Percentiles rank a stretch among this genome's conserved stretches.
Evolutionary conservation across 192 early-diverging fungal genomes (phyloP).

Genomic region (Coemansia sp.): DNA sequence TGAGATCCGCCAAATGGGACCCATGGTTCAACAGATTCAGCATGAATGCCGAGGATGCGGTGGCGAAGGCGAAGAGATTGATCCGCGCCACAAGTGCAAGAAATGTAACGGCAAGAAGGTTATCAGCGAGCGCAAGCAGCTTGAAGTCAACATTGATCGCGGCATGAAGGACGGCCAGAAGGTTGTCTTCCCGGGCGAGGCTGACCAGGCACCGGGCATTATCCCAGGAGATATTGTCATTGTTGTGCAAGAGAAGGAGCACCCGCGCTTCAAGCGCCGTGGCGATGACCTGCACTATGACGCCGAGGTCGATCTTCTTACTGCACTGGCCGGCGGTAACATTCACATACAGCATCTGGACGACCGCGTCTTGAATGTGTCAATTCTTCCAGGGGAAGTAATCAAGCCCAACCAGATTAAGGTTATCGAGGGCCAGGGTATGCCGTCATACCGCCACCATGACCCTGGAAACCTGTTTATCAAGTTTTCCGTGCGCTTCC

Average conservation of each 20-base stretch:
- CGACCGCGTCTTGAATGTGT: conserved; percentile 82
- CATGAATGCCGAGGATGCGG: conserved; percentile 90
- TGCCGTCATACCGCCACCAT: conserved; percentile 89
- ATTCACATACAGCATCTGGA: conserved; percentile 92
- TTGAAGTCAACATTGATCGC: conserved; percentile 97
- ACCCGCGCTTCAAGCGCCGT: conserved; percentile 89
- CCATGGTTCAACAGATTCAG: conserved; percentile 99
- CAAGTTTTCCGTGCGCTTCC: conserved; percentile 94
- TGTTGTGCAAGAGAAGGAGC: conserved; percentile 92
- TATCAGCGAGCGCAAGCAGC: conserved; percentile 85
- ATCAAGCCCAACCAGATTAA: conserved; percentile 93
- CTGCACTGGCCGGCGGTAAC: conserved; percentile 93
- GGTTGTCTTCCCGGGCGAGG: conserved; percentile 93
- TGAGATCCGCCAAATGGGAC: conserved; percentile 92
- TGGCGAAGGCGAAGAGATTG: conserved; percentile 90
- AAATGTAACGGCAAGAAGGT: conserved; percentile 89
- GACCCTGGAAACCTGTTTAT: conserved; percentile 91
- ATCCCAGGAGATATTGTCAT: conserved; percentile 98
- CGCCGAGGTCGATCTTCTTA: conserved; percentile 90
- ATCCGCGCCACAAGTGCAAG: conserved; percentile 88
- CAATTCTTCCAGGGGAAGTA: conserved; percentile 89
- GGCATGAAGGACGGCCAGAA: conserved; percentile 97
- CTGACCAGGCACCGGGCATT: conserved; percentile 90
- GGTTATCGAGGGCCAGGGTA: conserved; percentile 86
- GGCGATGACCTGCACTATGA: conserved; percentile 91